Evolutionary conservation across 768 basidiomycete genomes (phyloP).

Genomic region (Goffeauzyma gilvescens): DNA sequence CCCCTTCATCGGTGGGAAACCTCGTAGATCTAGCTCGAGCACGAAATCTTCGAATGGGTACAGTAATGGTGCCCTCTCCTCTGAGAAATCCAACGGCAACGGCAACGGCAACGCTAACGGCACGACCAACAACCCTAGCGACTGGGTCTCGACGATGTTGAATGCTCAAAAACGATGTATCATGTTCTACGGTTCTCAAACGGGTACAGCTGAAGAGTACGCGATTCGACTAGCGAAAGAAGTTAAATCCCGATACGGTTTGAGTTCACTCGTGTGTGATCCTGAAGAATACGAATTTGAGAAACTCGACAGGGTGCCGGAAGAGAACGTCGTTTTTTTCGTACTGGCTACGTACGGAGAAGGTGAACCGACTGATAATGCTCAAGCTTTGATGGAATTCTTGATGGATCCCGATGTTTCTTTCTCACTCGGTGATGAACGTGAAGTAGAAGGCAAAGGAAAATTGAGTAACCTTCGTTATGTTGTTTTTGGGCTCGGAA

Average conservation of each 20-base stretch:
- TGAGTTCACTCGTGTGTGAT: constrained; percentile 89
- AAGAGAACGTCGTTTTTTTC: constrained; percentile 69
- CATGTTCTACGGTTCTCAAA: constrained; percentile 97
- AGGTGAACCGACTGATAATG: constrained; percentile 96
- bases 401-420: constrained; percentile 68
- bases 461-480: constrained; percentile 72
- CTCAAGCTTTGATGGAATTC: constrained; percentile 83
- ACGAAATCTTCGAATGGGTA: no score
- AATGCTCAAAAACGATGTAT: constrained; percentile 82
- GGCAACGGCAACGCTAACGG: no score
- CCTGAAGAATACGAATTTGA: constrained; percentile 98
- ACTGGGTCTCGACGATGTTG: constrained; percentile 89
- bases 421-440: constrained; percentile 46
- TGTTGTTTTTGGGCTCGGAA: constrained; percentile 77
- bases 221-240: constrained; percentile 95
- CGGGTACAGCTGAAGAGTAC: constrained; percentile 90
- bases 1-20: constrained; percentile 23
- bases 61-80: no score
- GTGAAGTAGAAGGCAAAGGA: constrained; percentile 38
- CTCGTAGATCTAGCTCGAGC: no score
- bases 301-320: constrained; percentile 70
- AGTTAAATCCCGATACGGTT: constrained; percentile 84
- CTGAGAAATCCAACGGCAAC: no score
- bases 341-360: constrained; percentile 97
- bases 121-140: constrained; percentile 62